Base-by-base conservation (phyloP, 2,329 filamentous ascomycete species). In the Exserohilum rostratum region DNA sequence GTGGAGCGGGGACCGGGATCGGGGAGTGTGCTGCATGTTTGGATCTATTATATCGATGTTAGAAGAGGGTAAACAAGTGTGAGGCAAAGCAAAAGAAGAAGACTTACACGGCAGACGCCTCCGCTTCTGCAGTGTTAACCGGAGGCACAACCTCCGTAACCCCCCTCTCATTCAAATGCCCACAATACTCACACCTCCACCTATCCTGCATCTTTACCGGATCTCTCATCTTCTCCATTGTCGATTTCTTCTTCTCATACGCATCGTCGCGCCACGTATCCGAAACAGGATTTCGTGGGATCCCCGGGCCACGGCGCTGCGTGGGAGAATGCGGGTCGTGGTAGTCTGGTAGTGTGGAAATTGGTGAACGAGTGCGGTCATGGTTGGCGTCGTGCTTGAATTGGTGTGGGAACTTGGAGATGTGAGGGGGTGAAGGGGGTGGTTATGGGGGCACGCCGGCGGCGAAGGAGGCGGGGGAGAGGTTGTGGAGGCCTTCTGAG, bases 191-290 rank as follows among this genome's bases (percentile, higher is more conserved):
- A 18, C 55, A 58, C 17, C 22, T 35, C 50, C 46, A 58, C 13
- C 52, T 35, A 17, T 55, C 52, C 7, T 51, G 52, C 30, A 13
- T 34, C n/a, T 43, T 52, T 6, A 17, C 40, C 2, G 33, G 42
- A 17, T 55, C 47, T 11, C 34, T 6, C 13, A 55, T 42, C 46
- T 54, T 55, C 6, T 17, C 47, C 5, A 34, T 29, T 7, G 20
- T 43, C 3, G 38, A 10, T 2, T 49, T 25, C n/a, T 20, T 34
- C 40, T 46, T 54, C 20, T 39, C 15, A 18, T 55, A 58, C 6
- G 55, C 55, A 6, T 50, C 55, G 3, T 51, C 52, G 22, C 38
- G 43, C 51, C 55, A 58, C 6, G 47, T 55, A 25, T 58, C 55
- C 6, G 47, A 38, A 5, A 51, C 44, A 1, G 52, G 52, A 25